These are phyloP conservation scores for Penicillium palitans DNA, from an alignment of 2,329 filamentous ascomycete species.

Conservation along the genomic window DNA sequence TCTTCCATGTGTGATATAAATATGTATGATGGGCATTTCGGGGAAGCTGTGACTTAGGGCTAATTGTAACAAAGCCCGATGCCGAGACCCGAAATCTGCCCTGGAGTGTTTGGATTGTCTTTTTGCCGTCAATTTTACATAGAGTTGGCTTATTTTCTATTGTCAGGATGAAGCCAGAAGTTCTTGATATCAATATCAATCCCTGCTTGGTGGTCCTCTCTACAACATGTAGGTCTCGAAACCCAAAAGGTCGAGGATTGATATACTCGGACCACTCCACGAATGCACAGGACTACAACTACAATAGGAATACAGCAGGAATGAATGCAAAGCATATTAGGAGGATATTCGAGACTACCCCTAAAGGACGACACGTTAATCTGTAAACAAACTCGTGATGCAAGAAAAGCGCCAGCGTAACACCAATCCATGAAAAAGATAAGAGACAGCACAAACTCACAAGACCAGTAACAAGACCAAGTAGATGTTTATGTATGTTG, in stretches of 20 bases:
- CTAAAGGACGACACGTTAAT: background rate
- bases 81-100: background rate
- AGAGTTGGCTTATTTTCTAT: background rate
- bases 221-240: background rate
- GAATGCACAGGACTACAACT: background rate
- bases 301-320: background rate
- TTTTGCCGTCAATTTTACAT: no score
- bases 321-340: background rate
- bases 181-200: background rate
- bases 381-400: conserved; percentile 9
- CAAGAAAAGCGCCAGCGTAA: conserved; percentile 17
- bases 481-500: conserved; percentile 24
- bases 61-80: background rate
- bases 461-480: conserved; percentile 8
- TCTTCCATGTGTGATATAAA: background rate
- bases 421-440: conserved; percentile 22
- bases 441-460: conserved; percentile 4
- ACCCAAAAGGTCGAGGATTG: background rate
- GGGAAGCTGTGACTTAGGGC: background rate
- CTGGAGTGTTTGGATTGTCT: background rate
- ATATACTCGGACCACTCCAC: background rate
- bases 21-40: background rate
- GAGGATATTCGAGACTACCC: background rate
- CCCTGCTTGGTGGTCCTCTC: background rate
- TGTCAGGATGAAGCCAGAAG: background rate